These are phyloP conservation scores for Pelagophyceae sp. DNA, from an alignment of 352 stramenopile genomes.

Conservation along the genomic window DNA sequence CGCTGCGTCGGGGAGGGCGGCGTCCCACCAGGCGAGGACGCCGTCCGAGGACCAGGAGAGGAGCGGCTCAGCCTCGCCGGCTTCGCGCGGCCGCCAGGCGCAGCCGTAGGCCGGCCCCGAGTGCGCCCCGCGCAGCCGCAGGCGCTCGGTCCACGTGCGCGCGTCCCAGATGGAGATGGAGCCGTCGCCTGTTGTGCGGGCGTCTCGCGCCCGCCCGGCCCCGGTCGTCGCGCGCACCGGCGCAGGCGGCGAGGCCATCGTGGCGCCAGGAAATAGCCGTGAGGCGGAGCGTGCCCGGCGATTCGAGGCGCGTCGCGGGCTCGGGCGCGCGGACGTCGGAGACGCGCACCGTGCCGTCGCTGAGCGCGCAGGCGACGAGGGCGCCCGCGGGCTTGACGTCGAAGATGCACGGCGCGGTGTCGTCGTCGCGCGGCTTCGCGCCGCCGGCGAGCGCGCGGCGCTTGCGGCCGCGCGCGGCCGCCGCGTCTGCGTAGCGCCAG, in stretches of 20 bases:
- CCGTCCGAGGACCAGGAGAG: slow-evolving; percentile 9
- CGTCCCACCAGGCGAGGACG: not conserved
- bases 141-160: not conserved
- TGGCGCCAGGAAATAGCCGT: slow-evolving; percentile 9
- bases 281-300: not conserved
- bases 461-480: too few species aligned
- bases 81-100: not conserved
- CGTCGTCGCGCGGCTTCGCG: not conserved
- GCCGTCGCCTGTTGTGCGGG: not conserved
- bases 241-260: not conserved
- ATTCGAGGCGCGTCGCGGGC: not conserved
- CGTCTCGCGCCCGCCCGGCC: not conserved
- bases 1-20: not conserved
- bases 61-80: not conserved
- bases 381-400: not conserved
- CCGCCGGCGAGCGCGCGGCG: too few species aligned
- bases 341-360: slow-evolving; percentile 7
- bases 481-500: not conserved
- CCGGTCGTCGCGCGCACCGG: not conserved
- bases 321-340: not conserved
- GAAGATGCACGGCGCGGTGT: not conserved
- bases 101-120: not conserved
- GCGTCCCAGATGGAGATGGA: slow-evolving; percentile 2
- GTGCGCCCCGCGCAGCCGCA: not conserved
- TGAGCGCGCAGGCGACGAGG: slow-evolving; percentile 10